Conservation (phyloP, 164 flowering plant genomes). For the Aristolochia fimbriata region DNA sequence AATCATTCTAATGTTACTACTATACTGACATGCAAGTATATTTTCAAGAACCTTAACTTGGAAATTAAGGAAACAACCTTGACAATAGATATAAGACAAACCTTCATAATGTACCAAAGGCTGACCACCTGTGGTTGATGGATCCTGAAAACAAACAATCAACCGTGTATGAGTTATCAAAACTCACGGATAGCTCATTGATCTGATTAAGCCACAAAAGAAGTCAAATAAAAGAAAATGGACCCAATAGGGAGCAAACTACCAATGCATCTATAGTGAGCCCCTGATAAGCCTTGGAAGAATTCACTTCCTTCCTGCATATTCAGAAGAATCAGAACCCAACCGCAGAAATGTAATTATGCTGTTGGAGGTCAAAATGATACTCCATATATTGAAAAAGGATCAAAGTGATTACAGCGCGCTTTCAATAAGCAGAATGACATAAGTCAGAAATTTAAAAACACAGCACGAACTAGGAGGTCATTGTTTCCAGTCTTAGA, state of each 20-base stretch:
- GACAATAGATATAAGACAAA: slow-evolving; percentile 6
- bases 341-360: slow-evolving; percentile 3
- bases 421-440: too few relatives aligned
- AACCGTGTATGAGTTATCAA: neutral
- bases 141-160: slow-evolving; percentile 20
- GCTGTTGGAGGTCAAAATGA: neutral
- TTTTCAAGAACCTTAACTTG: too few relatives aligned
- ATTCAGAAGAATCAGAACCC: neutral
- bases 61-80: too few relatives aligned
- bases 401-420: too few relatives aligned
- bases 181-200: neutral
- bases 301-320: slow-evolving; percentile 44
- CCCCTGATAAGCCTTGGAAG: slow-evolving; percentile 28
- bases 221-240: neutral
- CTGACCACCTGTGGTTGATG: slow-evolving; percentile 16
- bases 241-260: slow-evolving; percentile 3
- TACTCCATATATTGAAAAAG: neutral
- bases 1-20: too few relatives aligned
- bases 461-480: neutral
- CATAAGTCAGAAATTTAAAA: neutral
- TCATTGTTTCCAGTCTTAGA: neutral
- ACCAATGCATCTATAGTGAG: slow-evolving; percentile 48
- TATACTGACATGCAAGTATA: too few relatives aligned
- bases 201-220: neutral
- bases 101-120: slow-evolving; percentile 54